Percentiles rank a stretch among this genome's conserved stretches.
Evolutionary conservation across 108 stramenopile species (phyloP).

Genomic region (Conticribra weissflogii): DNA sequence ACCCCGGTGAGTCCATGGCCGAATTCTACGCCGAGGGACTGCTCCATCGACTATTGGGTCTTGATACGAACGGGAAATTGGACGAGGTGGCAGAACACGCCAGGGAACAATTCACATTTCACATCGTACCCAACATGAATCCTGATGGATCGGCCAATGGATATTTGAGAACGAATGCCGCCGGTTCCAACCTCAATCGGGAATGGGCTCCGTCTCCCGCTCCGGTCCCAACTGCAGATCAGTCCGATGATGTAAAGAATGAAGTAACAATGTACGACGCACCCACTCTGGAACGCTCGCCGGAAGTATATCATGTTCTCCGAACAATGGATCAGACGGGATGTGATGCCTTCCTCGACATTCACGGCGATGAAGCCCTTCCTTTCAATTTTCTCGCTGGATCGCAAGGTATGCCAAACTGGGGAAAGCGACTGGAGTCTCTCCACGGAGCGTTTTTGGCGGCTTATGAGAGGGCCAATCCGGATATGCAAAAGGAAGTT

Average conservation of each 20-base stretch:
- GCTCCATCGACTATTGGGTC: constrained; percentile 63
- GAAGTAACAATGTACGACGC: constrained; percentile 70
- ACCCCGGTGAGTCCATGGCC: constrained; percentile 86
- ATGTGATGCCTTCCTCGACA: constrained; percentile 79
- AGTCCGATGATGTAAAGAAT: constrained; percentile 13
- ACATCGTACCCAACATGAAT: constrained; percentile 88
- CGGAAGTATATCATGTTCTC: constrained; percentile 84
- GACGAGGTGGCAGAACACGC: constrained; percentile 54
- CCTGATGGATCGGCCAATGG: constrained; percentile 85
- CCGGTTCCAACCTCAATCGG: constrained; percentile 85
- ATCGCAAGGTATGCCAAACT: constrained; percentile 67
- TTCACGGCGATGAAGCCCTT: constrained; percentile 89
- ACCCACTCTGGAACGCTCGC: constrained; percentile 78
- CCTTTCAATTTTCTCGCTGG: constrained; percentile 85
- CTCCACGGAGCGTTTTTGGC: constrained; percentile 84
- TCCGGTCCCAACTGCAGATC: constrained; percentile 2
- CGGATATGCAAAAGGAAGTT: constrained; percentile 73
- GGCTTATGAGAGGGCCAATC: constrained; percentile 66
- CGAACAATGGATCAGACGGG: constrained; percentile 80
- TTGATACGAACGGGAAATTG: constrained; percentile 19
- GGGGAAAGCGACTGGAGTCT: constrained; percentile 62
- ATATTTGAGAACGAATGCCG: constrained; percentile 80
- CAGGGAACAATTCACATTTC: constrained; percentile 67
- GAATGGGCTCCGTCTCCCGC: constrained; percentile 78
- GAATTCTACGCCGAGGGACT: constrained; percentile 72